Base-by-base conservation (phyloP, 192 early-diverging fungal genomes). In the Gamsiella multidivaricata region DNA sequence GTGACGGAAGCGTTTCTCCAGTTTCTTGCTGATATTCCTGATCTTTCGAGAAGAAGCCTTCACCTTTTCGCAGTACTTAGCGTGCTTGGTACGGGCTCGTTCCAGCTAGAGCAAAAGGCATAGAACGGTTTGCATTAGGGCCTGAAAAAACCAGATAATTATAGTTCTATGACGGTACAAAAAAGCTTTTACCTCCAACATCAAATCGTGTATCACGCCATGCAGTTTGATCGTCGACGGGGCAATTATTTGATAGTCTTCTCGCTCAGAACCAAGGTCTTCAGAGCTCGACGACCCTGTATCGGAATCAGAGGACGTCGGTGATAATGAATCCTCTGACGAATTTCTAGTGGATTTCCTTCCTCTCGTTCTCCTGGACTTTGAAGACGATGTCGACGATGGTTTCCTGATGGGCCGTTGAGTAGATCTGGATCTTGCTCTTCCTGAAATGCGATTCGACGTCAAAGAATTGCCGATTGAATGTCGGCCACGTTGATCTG, bases 141-240 rank as follows among this genome's bases (percentile, higher is more conserved):
- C n/a, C 45, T 5, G 9, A 46, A 18, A 46, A 46, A 18, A 9
- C 8, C 39, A 10, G 14, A 7, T 7, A 41, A 8, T 50, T 1
- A 25, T 43, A 57, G 2, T 10, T 46, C 5, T 10, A 26, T 15
- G 26, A 2, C 20, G 8, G 22, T 23, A 9, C 39, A 43, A 29
- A 42, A 15, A 37, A 1, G n/a, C 3, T 17, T 25, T 28, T 57
- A 68, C 74, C 58, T 78, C 74, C 11, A 68, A 34, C 20, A 78
- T 68, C 28, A 78, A 47, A 52, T 78, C 74, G 26, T 68, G 54
- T 7, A 78, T 64, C 9, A 56, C 51, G 9, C 74, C 74, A 20
- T 78, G 65, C 18, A 69, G 28, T 33, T 69, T 69, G 22, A 69
- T 47, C 1, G 34, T 42, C 0, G 61, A 56, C 8, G 54, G 25